A percentile compares a stretch with the other conserved stretches of the same genome.
Conservation (phyloP, 2,329 filamentous ascomycete genomes). For the Rugonectria rugulosa region DNA sequence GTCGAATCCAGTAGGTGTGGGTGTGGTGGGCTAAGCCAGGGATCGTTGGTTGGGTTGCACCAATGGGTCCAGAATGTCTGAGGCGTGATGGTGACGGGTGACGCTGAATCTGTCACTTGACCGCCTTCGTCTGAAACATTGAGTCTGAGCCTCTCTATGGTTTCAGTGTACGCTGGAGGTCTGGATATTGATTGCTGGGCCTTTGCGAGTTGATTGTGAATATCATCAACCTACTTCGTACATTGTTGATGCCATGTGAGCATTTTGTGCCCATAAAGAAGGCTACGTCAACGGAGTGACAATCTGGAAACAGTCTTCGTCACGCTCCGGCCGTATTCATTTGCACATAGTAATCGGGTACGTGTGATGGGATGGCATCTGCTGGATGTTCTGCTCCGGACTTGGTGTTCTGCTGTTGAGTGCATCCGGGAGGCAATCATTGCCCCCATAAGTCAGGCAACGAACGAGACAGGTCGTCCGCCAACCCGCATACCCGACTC, state of each 20-base stretch:
- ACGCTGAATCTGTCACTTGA: constrained; percentile 25
- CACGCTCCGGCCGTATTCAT: constrained; percentile 3
- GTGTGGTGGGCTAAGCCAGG: constrained; percentile 17
- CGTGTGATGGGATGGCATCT: not conserved
- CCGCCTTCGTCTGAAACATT: constrained; percentile 22
- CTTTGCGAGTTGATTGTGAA: not conserved
- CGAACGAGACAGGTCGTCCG: constrained; percentile 7
- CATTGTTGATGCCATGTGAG: not conserved
- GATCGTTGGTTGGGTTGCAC: constrained; percentile 24
- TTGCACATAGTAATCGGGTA: not conserved
- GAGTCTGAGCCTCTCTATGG: constrained; percentile 18
- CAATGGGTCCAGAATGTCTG: constrained; percentile 24
- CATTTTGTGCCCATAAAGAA: constrained; percentile 13
- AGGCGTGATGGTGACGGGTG: constrained; percentile 26
- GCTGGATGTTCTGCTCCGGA: not conserved
- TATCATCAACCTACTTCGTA: not conserved
- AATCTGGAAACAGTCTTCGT: not conserved
- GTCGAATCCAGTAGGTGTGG: constrained; percentile 10
- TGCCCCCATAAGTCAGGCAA: constrained; percentile 13
- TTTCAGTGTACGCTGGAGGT: too few species aligned
- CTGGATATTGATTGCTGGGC: constrained; percentile 1
- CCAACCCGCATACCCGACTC: not conserved
- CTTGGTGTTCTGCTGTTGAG: not conserved
- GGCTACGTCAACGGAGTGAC: constrained; percentile 15
- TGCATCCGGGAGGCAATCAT: constrained; percentile 1